A percentile compares a stretch with the other conserved stretches of the same genome.
Conservation (phyloP, 2,329 filamentous ascomycete genomes). For the Diaporthe helianthi region DNA sequence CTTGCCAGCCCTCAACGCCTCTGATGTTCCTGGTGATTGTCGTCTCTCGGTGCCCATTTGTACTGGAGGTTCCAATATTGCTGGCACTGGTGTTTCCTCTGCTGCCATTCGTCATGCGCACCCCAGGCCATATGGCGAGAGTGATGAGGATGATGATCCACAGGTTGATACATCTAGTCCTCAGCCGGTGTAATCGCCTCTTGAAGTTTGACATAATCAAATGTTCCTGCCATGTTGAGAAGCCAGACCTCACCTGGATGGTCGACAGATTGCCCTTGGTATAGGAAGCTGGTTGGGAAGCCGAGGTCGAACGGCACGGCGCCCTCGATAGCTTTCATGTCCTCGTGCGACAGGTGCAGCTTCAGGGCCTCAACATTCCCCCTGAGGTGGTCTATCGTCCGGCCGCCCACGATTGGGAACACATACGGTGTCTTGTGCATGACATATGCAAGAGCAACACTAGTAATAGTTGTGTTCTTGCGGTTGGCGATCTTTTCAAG, state of each 20-base stretch:
- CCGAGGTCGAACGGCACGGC: slow-evolving; percentile 69
- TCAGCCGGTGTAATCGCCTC: slow-evolving; percentile 33
- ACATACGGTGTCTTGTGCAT: slow-evolving; percentile 75
- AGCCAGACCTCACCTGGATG: slow-evolving; percentile 52
- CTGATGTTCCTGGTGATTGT: not conserved
- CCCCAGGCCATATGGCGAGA: not conserved
- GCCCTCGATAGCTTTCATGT: slow-evolving; percentile 71
- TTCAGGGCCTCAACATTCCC: slow-evolving; percentile 73
- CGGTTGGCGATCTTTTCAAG: slow-evolving; percentile 58
- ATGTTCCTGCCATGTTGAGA: slow-evolving; percentile 54
- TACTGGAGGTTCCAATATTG: not conserved
- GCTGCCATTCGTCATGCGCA: not conserved
- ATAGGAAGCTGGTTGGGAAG: slow-evolving; percentile 69
- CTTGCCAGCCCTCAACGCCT: slow-evolving; percentile 10
- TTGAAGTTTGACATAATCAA: slow-evolving; percentile 57
- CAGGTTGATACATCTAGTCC: slow-evolving; percentile 14
- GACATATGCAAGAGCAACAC: slow-evolving; percentile 73
- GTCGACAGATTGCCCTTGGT: slow-evolving; percentile 47
- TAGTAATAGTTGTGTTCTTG: slow-evolving; percentile 53
- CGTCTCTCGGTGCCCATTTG: slow-evolving; percentile 1
- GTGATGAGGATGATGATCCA: not conserved
- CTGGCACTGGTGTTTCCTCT: not conserved
- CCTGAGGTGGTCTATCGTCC: slow-evolving; percentile 73
- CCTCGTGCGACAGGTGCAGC: slow-evolving; percentile 64
- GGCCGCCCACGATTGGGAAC: slow-evolving; percentile 75